These are phyloP conservation scores for Aspergillus pseudotamarii DNA, from an alignment of 2,329 filamentous ascomycete species.

Conservation along the genomic window DNA sequence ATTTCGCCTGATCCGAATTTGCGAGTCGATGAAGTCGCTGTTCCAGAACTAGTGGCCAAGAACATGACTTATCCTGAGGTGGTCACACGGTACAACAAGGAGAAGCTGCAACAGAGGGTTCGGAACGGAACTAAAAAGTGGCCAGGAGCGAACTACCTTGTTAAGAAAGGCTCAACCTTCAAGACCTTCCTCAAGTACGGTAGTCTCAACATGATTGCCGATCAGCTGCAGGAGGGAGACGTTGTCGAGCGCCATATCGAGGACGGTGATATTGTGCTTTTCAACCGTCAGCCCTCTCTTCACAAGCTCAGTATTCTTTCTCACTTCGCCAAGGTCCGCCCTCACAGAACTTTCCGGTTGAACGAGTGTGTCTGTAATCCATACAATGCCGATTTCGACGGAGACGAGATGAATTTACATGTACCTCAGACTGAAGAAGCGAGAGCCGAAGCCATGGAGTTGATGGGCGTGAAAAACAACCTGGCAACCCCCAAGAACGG, in stretches of 20 bases:
- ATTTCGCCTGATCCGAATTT: conserved; percentile 97
- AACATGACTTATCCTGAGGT: conserved; percentile 94
- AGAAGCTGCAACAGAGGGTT: conserved; percentile 75
- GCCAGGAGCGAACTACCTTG: conserved; percentile 83
- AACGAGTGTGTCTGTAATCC: conserved; percentile 98
- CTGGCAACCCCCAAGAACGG: conserved; percentile 95
- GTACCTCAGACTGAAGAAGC: conserved; percentile 98
- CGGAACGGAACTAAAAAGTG: conserved; percentile 75
- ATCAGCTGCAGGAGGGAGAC: conserved; percentile 77
- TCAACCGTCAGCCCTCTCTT: conserved; percentile 95
- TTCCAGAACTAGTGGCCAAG: conserved; percentile 88
- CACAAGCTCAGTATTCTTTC: conserved; percentile 99
- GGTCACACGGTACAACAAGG: conserved; percentile 81
- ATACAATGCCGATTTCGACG: conserved; percentile 99
- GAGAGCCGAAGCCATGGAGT: conserved; percentile 86
- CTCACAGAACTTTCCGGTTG: conserved; percentile 92
- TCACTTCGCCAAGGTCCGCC: conserved; percentile 88
- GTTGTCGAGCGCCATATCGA: conserved; percentile 92
- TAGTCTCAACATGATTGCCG: conserved; percentile 70
- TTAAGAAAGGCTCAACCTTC: conserved; percentile 70
- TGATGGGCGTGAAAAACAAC: conserved; percentile 99
- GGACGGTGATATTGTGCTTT: conserved; percentile 92
- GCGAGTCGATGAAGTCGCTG: conserved; percentile 88
- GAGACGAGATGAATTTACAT: conserved; percentile 98
- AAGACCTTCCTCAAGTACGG: conserved; percentile 77